phyloP scores from a whole-genome alignment of 176 grass and related monocot genomes.

The Olyra latifolia region DNA sequence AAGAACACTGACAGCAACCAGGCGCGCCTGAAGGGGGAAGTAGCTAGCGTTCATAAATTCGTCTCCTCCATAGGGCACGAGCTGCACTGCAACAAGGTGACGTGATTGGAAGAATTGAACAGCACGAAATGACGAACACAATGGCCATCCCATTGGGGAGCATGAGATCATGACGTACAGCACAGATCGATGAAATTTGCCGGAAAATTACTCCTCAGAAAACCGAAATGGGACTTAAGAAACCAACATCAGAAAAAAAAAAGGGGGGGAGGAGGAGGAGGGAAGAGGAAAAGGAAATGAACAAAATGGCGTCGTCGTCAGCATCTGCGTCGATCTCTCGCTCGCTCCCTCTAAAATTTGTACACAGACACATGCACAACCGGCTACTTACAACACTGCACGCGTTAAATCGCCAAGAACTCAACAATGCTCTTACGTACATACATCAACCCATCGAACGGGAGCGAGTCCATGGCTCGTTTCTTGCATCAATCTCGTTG shows the following conservation, averaged over 20 bases:
- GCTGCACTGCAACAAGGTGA: background rate
- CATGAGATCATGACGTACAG: background rate
- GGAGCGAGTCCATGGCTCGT: background rate
- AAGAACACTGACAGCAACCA: background rate
- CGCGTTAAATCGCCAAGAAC: constrained; percentile 26
- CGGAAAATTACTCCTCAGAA: background rate
- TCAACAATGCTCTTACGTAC: constrained; percentile 11
- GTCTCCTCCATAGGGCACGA: background rate
- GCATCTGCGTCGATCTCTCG: background rate
- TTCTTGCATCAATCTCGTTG: background rate
- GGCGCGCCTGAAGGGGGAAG: background rate
- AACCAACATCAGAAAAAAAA: background rate
- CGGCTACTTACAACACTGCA: constrained; percentile 33
- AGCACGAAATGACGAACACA: no score
- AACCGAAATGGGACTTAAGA: background rate
- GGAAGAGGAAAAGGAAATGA: background rate
- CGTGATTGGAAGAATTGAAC: background rate
- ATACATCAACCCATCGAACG: background rate
- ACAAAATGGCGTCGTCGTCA: background rate
- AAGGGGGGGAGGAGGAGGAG: background rate
- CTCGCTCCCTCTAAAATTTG: background rate
- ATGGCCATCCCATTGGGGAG: background rate
- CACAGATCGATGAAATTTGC: background rate
- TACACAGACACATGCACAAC: constrained; percentile 3
- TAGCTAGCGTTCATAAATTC: background rate